Base-by-base conservation (phyloP, 1,139 yeast genomes). In the Kodamaea anthophila region DNA sequence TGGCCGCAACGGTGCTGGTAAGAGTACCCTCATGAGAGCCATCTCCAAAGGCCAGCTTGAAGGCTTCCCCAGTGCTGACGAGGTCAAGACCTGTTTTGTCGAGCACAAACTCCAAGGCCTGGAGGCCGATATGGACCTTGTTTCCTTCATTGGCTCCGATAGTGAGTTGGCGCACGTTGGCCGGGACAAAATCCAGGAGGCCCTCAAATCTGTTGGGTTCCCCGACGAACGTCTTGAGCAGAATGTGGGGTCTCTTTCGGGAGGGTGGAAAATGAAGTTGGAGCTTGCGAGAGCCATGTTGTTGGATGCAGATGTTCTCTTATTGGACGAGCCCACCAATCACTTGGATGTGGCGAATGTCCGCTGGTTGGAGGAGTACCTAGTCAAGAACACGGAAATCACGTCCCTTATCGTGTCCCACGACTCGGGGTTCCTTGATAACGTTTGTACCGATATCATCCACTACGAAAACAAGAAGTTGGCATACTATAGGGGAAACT, bases 1-100 rank as follows among this genome's bases (percentile, higher is more conserved):
- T 69, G 98, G 98, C 51, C 77, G 97, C 62, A 91, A 91, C 57
- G 98, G 98, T 73, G 96, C 96, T 36, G 98, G 98, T 66, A 91
- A 91, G 60, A 86, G 96, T 11, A 91, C 98, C 12, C 69, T 91
- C 50, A 88, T 91, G 97, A 76, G 98, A 60, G 84, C 98, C 21
- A 91, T 91, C 49, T 86, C 96, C 34, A 86, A 86, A 53, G 98
- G 97, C 36, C 96, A 91, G 65, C 74, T 91, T 42, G 98, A 91
- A 62, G 98, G 98, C 5, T 91, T 91, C 77, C 98, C 98, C 23
- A 80, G 86, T 43, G 80, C 87, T 47, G 78, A 84, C 35, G 82
- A 83, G 50, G 67, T 91, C 44, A 80, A 82, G 56, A 91, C 97
- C 20, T 88, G 97, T 65, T 91, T 91, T 51, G 98, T 91, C 29